Conservation (phyloP, 2,329 filamentous ascomycete genomes). For the Talaromyces sp. region DNA sequence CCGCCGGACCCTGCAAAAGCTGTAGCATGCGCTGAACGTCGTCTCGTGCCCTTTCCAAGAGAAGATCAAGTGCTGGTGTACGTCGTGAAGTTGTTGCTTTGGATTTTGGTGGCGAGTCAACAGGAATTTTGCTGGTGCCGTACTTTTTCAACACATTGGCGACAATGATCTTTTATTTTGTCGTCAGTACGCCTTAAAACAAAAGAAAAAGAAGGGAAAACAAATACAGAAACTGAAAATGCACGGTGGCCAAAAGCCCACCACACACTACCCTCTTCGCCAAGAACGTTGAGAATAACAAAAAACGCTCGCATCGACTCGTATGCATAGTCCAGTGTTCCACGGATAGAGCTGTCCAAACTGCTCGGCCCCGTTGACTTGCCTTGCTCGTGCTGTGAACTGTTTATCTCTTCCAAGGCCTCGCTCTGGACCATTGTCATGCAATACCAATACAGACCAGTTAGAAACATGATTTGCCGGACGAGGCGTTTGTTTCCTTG, state of each 20-base stretch:
- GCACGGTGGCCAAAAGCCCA: slow-evolving; percentile 12
- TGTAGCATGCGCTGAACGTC: slow-evolving; percentile 10
- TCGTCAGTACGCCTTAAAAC: not conserved
- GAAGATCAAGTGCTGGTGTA: not conserved
- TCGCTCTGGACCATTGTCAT: slow-evolving; percentile 9
- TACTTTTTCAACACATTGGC: slow-evolving; percentile 7
- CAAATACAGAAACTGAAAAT: slow-evolving; percentile 9
- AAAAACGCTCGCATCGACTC: slow-evolving; percentile 11
- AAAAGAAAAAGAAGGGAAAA: not conserved
- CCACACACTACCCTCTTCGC: slow-evolving; percentile 10
- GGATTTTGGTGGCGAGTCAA: not conserved
- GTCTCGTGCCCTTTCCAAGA: slow-evolving; percentile 5
- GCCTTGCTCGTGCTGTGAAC: not conserved
- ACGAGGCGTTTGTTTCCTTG: slow-evolving; percentile 7
- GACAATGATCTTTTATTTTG: slow-evolving; percentile 4
- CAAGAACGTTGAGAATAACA: slow-evolving; percentile 7
- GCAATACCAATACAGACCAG: slow-evolving; percentile 10
- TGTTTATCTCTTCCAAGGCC: slow-evolving; percentile 7
- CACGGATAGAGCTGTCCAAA: slow-evolving; percentile 3
- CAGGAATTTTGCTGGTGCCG: not conserved
- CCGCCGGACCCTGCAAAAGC: slow-evolving; percentile 2
- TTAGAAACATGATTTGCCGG: slow-evolving; percentile 11
- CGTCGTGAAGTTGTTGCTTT: not conserved
- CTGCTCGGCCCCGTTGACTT: not conserved
- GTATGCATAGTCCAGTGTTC: slow-evolving; percentile 7